These are phyloP conservation scores for Macrophomina phaseolina DNA, from an alignment of 2,329 filamentous ascomycete genomes.

Conservation along the genomic window DNA sequence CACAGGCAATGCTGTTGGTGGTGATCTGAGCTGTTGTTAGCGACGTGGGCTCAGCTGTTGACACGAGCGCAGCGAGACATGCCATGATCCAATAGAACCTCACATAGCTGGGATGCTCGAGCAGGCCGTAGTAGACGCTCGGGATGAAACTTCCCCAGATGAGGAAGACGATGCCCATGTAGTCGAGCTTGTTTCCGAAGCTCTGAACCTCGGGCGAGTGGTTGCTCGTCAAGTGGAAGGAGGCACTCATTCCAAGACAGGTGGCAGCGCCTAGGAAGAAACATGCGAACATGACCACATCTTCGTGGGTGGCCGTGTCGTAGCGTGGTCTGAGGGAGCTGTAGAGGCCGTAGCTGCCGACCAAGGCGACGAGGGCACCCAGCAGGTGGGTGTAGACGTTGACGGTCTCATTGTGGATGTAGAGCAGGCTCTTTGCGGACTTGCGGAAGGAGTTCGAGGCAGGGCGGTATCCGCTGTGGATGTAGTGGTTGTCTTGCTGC, in stretches of 20 bases:
- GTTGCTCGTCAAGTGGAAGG: constrained; percentile 83
- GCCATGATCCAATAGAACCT: constrained; percentile 77
- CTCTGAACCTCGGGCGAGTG: constrained; percentile 79
- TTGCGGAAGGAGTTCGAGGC: constrained; percentile 64
- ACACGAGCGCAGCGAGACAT: constrained; percentile 36
- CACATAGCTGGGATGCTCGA: constrained; percentile 65
- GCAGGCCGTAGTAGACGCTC: constrained; percentile 67
- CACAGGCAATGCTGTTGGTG: constrained; percentile 76
- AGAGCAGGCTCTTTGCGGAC: constrained; percentile 64
- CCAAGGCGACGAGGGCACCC: constrained; percentile 37
- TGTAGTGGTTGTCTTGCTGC: constrained; percentile 71
- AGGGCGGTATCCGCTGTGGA: constrained; percentile 69
- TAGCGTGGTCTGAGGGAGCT: constrained; percentile 37
- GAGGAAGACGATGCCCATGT: constrained; percentile 88
- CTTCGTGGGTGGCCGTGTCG: constrained; percentile 41
- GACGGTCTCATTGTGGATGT: constrained; percentile 72
- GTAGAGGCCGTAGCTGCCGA: constrained; percentile 35
- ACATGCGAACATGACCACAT: constrained; percentile 45
- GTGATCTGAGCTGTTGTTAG: constrained; percentile 66
- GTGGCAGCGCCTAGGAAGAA: constrained; percentile 49
- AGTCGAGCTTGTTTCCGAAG: constrained; percentile 92
- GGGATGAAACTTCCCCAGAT: constrained; percentile 94
- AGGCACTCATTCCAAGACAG: constrained; percentile 61
- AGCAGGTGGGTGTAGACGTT: constrained; percentile 74
- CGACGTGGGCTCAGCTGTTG: not conserved